Base-by-base conservation (phyloP, 225 moss, liverwort and hornwort species). In the Sphagnum contortum region DNA sequence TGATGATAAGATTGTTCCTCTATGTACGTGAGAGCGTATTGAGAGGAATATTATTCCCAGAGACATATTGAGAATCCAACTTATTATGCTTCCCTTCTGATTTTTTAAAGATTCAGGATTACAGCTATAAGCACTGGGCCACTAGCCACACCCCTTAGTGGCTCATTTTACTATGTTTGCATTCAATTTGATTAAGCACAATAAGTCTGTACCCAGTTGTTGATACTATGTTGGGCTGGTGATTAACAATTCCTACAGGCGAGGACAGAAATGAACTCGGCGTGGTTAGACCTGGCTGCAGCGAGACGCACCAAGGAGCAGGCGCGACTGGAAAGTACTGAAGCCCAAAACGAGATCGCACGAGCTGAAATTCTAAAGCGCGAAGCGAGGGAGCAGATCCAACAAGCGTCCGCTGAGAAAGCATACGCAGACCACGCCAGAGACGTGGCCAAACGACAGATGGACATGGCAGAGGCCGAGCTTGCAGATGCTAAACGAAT, bases 381-480 rank as follows among this genome's bases (percentile, higher is more conserved):
- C 51, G 74, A 74, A 69, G 75, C 80, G 45, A 76, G 57, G 4
- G 77, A 86, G 67, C 76, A 82, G 70, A 71, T 86, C 57, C 75
- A 76, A 58, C 57, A 76, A 51, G 85, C 78, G 9, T 74, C 78
- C 2, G 77, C 72, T 0, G 83, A 80, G 70, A 65, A 73, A 68
- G 69, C 66, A 2, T 79, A 83, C 45, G 76, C 78, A 3, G 81
- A 79, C 2, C 69, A 71, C 45, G 67, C 76, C 48, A 69, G 73
- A n/a, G 76, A 81, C 63, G 64, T 67, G 45, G 74, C 85, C 2
- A 85, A 81, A 69, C 68, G 81, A 7, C 81, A 79, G 49, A 72
- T 72, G 61, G 83, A 84, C 48, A 49, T 84, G 5, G 74, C 80
- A 6, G 80, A 84, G 71, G 72, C 77, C 12, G 83, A 84, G 69